Evolutionary conservation across 2,329 filamentous ascomycete species (phyloP), one percentile per base, ranked within the genome.

Genomic region (Cadophora gregata): DNA sequence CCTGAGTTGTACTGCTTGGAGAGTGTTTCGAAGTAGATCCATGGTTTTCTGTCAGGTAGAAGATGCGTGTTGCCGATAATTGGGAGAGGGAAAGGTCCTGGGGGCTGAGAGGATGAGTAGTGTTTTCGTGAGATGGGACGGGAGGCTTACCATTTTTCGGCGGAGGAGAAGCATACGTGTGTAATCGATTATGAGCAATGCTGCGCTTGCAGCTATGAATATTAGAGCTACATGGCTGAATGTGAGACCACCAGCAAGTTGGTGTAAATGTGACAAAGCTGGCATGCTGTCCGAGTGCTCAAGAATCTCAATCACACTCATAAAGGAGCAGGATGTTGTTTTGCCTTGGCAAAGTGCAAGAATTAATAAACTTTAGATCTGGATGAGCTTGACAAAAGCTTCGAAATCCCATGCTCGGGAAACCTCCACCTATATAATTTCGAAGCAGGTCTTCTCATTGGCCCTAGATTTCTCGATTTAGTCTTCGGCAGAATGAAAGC

Each of bases 11-110:
- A 70, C 4, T 62, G 36, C 29, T 71, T 70, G 4, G 71, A 58
- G 10, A 73, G 42, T 25, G 63, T 31, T 51, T 73, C 71, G 21
- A 71, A 71, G 12, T 69, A 69, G 24, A 73, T 70, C 71, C 71
- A 73, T 58, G 71, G 71, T 33, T 71, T 73, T 16, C 50, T 67
- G 24, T 67, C 63, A 1, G 71, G 71, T 0, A 73, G 50, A 4
- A 55, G 48, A 42, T 50, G 64, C 1, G 69, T 71, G 24, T 73
- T 73, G 56, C 71, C 71, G 21, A 73, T 53, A 0, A 73, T 70
- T 45, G 71, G 71, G 5, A 65, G 61, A 8, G 71, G 71, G n/a
- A 70, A 53, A 8, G 71, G 71, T 24, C 71, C 71, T 16, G 71
- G 71, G 48, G 71, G 71, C 69, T 72, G 36, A n/a, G 12, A 53